phyloP scores from a whole-genome alignment of 2,329 filamentous ascomycete genomes.

The Penicillium oxalicum region DNA sequence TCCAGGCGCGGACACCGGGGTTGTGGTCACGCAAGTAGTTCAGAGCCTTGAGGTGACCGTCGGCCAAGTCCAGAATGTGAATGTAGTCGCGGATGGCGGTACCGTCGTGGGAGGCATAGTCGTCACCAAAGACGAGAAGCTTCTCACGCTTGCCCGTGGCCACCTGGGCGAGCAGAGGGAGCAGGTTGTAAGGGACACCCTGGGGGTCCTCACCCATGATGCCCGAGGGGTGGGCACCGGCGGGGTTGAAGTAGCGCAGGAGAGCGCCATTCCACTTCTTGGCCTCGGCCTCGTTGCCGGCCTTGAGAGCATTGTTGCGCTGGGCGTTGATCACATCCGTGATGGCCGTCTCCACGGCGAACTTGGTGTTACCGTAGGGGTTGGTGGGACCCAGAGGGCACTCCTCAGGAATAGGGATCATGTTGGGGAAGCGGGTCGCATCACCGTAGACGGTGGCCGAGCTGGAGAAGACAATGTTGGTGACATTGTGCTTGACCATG shows the following conservation, averaged over 20 bases:
- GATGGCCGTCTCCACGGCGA: constrained; percentile 84
- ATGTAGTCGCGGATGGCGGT: constrained; percentile 71
- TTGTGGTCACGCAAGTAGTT: constrained; percentile 50
- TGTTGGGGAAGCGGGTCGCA: constrained; percentile 88
- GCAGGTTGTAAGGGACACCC: constrained; percentile 90
- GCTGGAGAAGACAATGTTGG: constrained; percentile 97
- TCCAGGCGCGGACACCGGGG: constrained; percentile 92
- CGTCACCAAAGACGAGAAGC: constrained; percentile 88
- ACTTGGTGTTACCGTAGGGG: constrained; percentile 95
- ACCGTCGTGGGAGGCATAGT: constrained; percentile 60
- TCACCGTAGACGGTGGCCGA: constrained; percentile 98
- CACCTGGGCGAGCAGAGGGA: constrained; percentile 90
- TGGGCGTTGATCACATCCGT: constrained; percentile 84
- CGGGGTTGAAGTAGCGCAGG: constrained; percentile 96
- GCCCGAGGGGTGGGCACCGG: constrained; percentile 86
- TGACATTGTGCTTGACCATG: constrained; percentile 85
- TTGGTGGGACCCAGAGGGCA: constrained; percentile 96
- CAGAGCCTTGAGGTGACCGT: constrained; percentile 61
- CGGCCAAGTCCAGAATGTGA: constrained; percentile 46
- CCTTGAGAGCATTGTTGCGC: constrained; percentile 74
- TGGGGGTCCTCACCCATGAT: constrained; percentile 98
- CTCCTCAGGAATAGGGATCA: constrained; percentile 97
- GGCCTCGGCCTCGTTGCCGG: constrained; percentile 59
- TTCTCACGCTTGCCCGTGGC: constrained; percentile 93
- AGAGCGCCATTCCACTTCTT: constrained; percentile 90